A percentile compares a stretch with the other conserved stretches of the same genome.
These are phyloP conservation scores for Xanthoconium separans DNA, from an alignment of 1,284 basidiomycete genomes.

Conservation along the genomic window DNA sequence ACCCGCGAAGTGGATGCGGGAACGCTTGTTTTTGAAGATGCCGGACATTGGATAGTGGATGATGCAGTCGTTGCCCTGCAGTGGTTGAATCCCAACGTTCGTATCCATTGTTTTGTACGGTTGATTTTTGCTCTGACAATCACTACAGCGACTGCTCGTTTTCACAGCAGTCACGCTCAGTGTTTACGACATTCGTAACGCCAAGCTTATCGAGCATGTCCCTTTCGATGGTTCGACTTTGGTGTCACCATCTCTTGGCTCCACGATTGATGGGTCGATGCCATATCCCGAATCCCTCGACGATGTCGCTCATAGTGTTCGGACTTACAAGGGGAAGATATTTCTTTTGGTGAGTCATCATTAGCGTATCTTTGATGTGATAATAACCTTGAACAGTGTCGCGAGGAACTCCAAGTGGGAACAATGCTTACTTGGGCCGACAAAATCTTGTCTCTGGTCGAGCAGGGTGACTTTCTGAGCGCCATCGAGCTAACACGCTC, in stretches of 20 bases:
- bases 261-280: slow-evolving; percentile 46
- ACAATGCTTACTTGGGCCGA: slow-evolving; percentile 96
- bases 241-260: slow-evolving; percentile 51
- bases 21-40: slow-evolving; percentile 57
- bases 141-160: slow-evolving; percentile 57
- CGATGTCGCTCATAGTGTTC: slow-evolving; percentile 71
- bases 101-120: slow-evolving; percentile 37
- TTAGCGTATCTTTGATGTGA: background rate
- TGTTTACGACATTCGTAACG: slow-evolving; percentile 66
- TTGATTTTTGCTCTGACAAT: slow-evolving; percentile 7
- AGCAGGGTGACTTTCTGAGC: slow-evolving; percentile 84
- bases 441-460: slow-evolving; percentile 81
- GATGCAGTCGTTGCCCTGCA: slow-evolving; percentile 65
- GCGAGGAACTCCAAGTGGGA: slow-evolving; percentile 76
- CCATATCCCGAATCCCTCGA: slow-evolving; percentile 50
- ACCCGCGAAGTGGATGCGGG: slow-evolving; percentile 58
- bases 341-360: slow-evolving; percentile 76
- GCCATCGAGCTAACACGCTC: slow-evolving; percentile 86
- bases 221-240: slow-evolving; percentile 56
- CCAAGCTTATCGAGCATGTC: slow-evolving; percentile 56
- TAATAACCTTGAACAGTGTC: slow-evolving; percentile 44
- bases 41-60: slow-evolving; percentile 53
- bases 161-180: slow-evolving; percentile 60
- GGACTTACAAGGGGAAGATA: slow-evolving; percentile 86
- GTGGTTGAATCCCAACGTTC: slow-evolving; percentile 75